A percentile compares a stretch with the other conserved stretches of the same genome.
Conservation (phyloP, 495 filamentous ascomycete species). For the Hypoxylon intermedium region DNA sequence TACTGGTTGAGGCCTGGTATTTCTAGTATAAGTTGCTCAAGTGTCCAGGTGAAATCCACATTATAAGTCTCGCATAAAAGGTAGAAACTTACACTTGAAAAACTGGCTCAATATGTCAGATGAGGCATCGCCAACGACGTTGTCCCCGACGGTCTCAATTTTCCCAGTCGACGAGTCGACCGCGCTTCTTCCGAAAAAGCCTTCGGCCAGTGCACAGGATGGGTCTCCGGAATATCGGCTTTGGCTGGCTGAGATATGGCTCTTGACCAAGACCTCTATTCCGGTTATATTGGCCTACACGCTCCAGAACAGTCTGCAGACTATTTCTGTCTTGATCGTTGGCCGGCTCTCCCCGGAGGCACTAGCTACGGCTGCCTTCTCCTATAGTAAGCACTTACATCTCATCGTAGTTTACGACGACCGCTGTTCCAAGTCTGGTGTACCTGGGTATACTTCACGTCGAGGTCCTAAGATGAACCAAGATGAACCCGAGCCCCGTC, state of each 20-base stretch:
- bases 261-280: conserved; percentile 70
- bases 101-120: conserved; percentile 14
- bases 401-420: background rate
- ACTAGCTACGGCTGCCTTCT: conserved; percentile 83
- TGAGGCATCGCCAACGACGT: conserved; percentile 7
- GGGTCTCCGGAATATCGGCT: conserved; percentile 24
- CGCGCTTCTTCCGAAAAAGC: conserved; percentile 55
- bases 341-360: conserved; percentile 82
- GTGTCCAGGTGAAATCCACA: too few species aligned
- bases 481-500: too few species aligned
- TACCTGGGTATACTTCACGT: too few species aligned
- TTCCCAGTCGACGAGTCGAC: conserved; percentile 51
- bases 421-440: background rate
- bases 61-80: background rate
- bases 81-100: background rate
- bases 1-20: too few species aligned
- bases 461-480: too few species aligned
- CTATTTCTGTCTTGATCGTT: conserved; percentile 78
- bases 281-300: conserved; percentile 90
- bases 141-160: conserved; percentile 14
- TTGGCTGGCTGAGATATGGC: conserved; percentile 68
- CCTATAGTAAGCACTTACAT: conserved; percentile 56
- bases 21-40: background rate
- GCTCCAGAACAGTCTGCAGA: conserved; percentile 89
- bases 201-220: conserved; percentile 2